Evolutionary conservation across 495 filamentous ascomycete species (phyloP).

Genomic region (Cairneyella variabilis): DNA sequence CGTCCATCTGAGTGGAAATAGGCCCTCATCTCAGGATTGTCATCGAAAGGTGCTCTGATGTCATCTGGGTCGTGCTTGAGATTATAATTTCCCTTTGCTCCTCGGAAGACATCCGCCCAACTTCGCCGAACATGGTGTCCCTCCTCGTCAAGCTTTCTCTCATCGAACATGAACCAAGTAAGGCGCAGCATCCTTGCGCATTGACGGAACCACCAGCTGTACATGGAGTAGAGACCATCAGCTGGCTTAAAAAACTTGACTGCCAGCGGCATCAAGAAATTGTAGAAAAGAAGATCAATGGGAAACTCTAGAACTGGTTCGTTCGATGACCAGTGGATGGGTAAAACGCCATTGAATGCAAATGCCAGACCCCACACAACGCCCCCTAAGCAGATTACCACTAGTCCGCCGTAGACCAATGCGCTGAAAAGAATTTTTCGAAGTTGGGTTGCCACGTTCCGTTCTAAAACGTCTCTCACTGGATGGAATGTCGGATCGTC

Average conservation of each 20-base stretch:
- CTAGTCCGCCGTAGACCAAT: conserved; percentile 89
- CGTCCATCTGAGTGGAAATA: conserved; percentile 60
- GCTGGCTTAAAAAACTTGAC: conserved; percentile 80
- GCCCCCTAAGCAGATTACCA: conserved; percentile 88
- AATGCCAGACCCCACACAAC: conserved; percentile 88
- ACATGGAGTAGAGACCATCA: conserved; percentile 76
- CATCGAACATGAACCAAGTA: conserved; percentile 89
- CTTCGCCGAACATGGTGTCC: conserved; percentile 55
- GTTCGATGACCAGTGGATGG: conserved; percentile 88
- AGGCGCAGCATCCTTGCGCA: conserved; percentile 79
- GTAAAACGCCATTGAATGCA: conserved; percentile 65
- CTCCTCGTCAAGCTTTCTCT: conserved; percentile 77
- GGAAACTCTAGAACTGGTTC: conserved; percentile 92
- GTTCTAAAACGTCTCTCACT: conserved; percentile 92
- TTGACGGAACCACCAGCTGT: conserved; percentile 92
- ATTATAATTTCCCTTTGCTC: conserved; percentile 45
- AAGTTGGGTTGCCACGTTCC: conserved; percentile 87
- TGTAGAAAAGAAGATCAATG: conserved; percentile 91
- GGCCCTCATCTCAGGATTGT: conserved; percentile 26
- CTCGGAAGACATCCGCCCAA: conserved; percentile 48
- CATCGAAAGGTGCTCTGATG: conserved; percentile 32
- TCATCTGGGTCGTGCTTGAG: conserved; percentile 34
- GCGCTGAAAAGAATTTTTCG: conserved; percentile 96
- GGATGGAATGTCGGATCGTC: conserved; percentile 99
- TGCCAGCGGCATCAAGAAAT: conserved; percentile 85